phyloP scores from a whole-genome alignment of 2,329 filamentous ascomycete species.

The Trichoderma sp. region DNA sequence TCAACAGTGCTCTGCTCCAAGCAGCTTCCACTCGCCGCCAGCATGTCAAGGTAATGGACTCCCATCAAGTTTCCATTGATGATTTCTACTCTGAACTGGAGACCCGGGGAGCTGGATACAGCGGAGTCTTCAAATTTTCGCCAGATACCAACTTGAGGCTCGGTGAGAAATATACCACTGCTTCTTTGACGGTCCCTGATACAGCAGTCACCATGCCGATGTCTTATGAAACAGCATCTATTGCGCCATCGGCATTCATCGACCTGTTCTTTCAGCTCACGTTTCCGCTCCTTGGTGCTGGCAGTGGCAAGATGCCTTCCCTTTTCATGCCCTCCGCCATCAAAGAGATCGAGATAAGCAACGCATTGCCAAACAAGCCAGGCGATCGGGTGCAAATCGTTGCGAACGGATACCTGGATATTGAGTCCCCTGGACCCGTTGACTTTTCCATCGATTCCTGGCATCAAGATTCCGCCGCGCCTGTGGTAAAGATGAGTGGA shows the following conservation, averaged over 20 bases:
- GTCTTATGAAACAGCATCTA: conserved; percentile 47
- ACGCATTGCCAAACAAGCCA: conserved; percentile 33
- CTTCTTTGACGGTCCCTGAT: conserved; percentile 46
- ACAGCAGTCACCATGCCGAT: conserved; percentile 52
- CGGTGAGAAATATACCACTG: conserved; percentile 30
- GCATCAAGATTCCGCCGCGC: conserved; percentile 33
- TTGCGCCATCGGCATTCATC: conserved; percentile 52
- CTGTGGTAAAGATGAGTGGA: conserved; percentile 44
- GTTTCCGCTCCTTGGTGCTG: conserved; percentile 45
- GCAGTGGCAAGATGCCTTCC: conserved; percentile 36
- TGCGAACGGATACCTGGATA: conserved; percentile 35
- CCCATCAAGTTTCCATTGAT: conserved; percentile 28
- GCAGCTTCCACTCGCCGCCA: conserved; percentile 29
- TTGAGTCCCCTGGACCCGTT: conserved; percentile 35
- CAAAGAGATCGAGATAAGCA: conserved; percentile 39
- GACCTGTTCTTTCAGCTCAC: conserved; percentile 51
- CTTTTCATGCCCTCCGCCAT: conserved; percentile 46
- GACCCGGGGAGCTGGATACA: conserved; percentile 36
- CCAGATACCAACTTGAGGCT: conserved; percentile 27
- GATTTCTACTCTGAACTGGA: conserved; percentile 38
- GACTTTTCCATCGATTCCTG: conserved; percentile 45
- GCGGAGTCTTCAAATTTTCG: conserved; percentile 34
- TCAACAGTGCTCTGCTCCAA: conserved; percentile 30
- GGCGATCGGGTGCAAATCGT: conserved; percentile 39
- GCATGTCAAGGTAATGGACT: conserved; percentile 6